phyloP scores from a whole-genome alignment of 345 rosid species.

The Melastoma malabathricum region DNA sequence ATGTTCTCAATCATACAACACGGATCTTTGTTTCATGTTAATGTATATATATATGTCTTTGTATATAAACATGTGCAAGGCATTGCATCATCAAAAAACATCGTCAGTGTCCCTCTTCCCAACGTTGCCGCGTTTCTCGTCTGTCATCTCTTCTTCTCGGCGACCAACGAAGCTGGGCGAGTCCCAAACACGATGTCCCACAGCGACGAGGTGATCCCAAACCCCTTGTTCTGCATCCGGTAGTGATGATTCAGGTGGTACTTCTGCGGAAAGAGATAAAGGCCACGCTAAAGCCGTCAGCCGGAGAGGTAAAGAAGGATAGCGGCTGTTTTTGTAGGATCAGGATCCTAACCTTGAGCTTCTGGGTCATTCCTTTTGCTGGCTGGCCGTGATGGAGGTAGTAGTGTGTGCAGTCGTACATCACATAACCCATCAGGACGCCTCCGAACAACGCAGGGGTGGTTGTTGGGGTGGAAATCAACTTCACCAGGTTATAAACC shows the following conservation, averaged over 20 bases:
- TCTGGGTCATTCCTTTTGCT: constrained; percentile 30
- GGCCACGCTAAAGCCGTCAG: background rate
- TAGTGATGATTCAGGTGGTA: constrained; percentile 93
- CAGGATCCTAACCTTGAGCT: constrained; percentile 39
- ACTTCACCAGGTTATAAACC: constrained; percentile 57
- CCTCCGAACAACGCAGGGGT: constrained; percentile 81
- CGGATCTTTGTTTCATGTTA: no score
- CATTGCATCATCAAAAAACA: no score
- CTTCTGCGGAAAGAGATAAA: constrained; percentile 32
- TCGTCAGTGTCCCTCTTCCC: no score
- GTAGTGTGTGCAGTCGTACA: constrained; percentile 80
- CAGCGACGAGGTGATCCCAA: constrained; percentile 68
- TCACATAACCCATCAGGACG: constrained; percentile 73
- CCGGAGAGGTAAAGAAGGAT: background rate
- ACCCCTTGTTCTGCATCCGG: constrained; percentile 67
- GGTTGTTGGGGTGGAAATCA: constrained; percentile 46
- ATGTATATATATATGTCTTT: no score
- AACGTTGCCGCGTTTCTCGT: no score
- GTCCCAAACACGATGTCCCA: constrained; percentile 89
- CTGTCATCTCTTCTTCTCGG: constrained; percentile 15
- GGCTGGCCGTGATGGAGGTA: constrained; percentile 95
- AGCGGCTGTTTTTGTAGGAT: no score
- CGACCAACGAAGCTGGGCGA: constrained; percentile 38
- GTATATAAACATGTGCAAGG: no score
- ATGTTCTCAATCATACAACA: no score